Evolutionary conservation across 495 filamentous ascomycete genomes (phyloP).

Genomic region (Penicillium parvum): DNA sequence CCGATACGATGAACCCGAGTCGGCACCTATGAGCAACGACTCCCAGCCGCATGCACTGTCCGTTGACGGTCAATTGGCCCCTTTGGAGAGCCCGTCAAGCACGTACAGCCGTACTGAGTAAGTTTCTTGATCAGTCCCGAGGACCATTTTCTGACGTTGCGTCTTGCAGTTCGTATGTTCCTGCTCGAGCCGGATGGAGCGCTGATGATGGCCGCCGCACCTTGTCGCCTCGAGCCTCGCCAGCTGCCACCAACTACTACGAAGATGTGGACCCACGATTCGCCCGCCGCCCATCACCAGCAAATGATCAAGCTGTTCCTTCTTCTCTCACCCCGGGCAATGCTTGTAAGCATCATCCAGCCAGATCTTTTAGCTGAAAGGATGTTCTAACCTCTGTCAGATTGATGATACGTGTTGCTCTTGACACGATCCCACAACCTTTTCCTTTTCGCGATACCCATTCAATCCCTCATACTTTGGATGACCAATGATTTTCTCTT

Average conservation of each 20-base stretch:
- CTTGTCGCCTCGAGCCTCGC: conserved; percentile 10
- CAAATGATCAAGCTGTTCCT: conserved; percentile 22
- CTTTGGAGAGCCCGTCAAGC: conserved; percentile 55
- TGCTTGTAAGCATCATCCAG: conserved; percentile 25
- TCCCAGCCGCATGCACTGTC: conserved; percentile 54
- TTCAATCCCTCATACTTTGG: conserved; percentile 10
- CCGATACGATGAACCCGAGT: conserved; percentile 36
- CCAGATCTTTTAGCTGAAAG: neutral
- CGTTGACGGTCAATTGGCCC: conserved; percentile 22
- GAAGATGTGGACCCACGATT: conserved; percentile 95
- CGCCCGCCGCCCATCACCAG: conserved; percentile 42
- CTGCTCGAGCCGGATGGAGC: conserved; percentile 52
- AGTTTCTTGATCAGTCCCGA: too few relatives aligned
- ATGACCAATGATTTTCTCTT: conserved; percentile 12
- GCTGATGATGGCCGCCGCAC: conserved; percentile 15
- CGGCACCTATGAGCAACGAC: conserved; percentile 61
- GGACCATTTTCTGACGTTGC: conserved; percentile 29
- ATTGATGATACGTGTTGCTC: conserved; percentile 13
- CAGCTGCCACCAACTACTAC: conserved; percentile 57
- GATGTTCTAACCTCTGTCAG: conserved; percentile 7
- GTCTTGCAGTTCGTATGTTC: conserved; percentile 52
- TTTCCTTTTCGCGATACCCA: conserved; percentile 21
- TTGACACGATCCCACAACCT: conserved; percentile 5
- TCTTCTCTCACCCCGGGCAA: conserved; percentile 34
- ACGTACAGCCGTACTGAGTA: conserved; percentile 72